Evolutionary conservation across 139 green algal genomes (phyloP).

Genomic region (Edaphochlamys debaryana): DNA sequence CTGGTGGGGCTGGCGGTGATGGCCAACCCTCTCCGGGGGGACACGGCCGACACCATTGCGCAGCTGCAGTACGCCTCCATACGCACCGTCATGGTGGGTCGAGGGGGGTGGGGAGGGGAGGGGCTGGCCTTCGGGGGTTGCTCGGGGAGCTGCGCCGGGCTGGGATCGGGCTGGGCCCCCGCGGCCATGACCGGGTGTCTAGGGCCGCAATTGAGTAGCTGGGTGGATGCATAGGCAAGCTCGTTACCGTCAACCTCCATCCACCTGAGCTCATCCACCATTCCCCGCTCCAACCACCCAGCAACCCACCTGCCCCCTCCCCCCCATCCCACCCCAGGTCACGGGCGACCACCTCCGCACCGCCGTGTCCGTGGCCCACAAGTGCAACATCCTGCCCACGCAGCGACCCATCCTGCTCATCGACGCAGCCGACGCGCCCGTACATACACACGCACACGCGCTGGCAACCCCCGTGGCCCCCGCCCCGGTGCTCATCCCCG

Average conservation of each 20-base stretch:
- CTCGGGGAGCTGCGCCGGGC: too few species aligned
- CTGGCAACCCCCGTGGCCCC: too few species aligned
- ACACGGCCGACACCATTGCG: slow-evolving; percentile 48
- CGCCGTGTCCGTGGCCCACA: slow-evolving; percentile 60
- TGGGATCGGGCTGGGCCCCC: too few species aligned
- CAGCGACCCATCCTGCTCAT: slow-evolving; percentile 51
- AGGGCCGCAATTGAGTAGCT: background rate
- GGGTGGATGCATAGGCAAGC: too few species aligned
- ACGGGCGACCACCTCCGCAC: slow-evolving; percentile 67
- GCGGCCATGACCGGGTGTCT: too few species aligned
- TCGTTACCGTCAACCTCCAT: too few species aligned
- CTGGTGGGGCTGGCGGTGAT: slow-evolving; percentile 67
- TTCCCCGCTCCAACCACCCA: too few species aligned
- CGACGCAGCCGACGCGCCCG: slow-evolving; percentile 25
- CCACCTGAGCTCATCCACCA: too few species aligned
- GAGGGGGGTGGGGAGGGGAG: background rate
- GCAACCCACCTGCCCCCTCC: too few species aligned
- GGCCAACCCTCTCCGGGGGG: slow-evolving; percentile 59
- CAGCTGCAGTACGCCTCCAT: slow-evolving; percentile 59
- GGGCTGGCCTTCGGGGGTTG: too few species aligned
- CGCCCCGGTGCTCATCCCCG: too few species aligned
- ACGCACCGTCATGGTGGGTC: slow-evolving; percentile 53
- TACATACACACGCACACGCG: too few species aligned
- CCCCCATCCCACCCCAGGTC: slow-evolving; percentile 6
- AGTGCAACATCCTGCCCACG: slow-evolving; percentile 58